A percentile compares a stretch with the other conserved stretches of the same genome.
phyloP scores from a whole-genome alignment of 805 yeast genomes.

The Saccharomycopsis oosterbeekiorum region DNA sequence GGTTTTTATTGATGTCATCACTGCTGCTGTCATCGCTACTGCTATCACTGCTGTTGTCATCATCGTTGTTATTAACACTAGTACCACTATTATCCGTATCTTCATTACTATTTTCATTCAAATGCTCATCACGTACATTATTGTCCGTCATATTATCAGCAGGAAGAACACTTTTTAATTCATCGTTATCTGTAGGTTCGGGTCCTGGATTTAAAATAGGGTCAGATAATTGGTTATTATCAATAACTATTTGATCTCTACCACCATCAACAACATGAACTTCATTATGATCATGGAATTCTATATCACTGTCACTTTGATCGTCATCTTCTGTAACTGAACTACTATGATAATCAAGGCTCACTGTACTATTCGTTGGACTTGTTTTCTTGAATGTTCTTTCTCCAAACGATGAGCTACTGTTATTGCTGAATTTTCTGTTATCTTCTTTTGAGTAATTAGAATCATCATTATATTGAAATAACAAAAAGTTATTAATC shows the following conservation, averaged over 20 bases:
- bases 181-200: neutral
- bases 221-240: neutral
- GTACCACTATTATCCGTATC: neutral
- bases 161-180: too few species aligned
- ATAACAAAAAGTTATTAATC: neutral
- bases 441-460: neutral
- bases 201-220: neutral
- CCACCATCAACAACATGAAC: neutral
- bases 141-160: neutral
- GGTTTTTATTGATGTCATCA: neutral
- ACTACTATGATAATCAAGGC: constrained; percentile 1
- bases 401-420: neutral
- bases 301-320: neutral
- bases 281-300: constrained; percentile 1
- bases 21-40: neutral
- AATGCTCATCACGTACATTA: neutral
- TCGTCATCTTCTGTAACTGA: neutral
- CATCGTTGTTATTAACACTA: neutral
- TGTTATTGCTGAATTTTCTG: neutral
- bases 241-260: neutral
- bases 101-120: neutral
- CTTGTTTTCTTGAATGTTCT: neutral
- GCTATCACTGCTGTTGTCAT: neutral
- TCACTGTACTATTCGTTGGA: neutral
- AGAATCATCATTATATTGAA: neutral